These are phyloP conservation scores for Backusella tarrabulga DNA, from an alignment of 192 early-diverging fungal genomes.

Conservation along the genomic window DNA sequence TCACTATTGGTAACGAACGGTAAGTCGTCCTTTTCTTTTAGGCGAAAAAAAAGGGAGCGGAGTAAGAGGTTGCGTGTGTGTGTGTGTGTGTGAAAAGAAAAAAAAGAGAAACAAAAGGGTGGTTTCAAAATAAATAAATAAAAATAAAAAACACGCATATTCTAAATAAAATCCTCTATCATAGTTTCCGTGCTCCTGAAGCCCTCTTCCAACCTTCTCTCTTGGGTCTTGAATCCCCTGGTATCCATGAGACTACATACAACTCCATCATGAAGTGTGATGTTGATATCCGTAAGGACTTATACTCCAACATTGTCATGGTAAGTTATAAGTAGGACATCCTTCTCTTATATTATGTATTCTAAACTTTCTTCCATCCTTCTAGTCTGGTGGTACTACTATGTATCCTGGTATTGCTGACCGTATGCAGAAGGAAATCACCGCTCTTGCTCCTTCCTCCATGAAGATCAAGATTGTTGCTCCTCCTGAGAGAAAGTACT, in stretches of 20 bases:
- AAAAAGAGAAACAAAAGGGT: not conserved
- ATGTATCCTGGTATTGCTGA: constrained; percentile 96
- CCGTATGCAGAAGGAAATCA: constrained; percentile 96
- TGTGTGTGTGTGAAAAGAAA: not conserved
- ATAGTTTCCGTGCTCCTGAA: constrained; percentile 90
- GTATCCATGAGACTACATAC: constrained; percentile 96
- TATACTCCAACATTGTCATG: constrained; percentile 95
- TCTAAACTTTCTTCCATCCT: not conserved
- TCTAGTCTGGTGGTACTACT: constrained; percentile 86
- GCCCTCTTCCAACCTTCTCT: constrained; percentile 95
- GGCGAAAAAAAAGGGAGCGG: not conserved
- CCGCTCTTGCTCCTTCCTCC: constrained; percentile 85
- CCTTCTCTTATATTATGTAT: not conserved
- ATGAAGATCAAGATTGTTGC: constrained; percentile 97
- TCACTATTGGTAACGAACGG: constrained; percentile 94
- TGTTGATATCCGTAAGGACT: constrained; percentile 91
- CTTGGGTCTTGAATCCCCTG: constrained; percentile 82
- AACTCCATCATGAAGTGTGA: constrained; percentile 97
- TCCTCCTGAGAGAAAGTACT: constrained; percentile 97
- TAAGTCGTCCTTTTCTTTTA: constrained; percentile 5
- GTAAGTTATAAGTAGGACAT: not conserved
- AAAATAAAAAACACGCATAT: not conserved
- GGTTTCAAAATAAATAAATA: not conserved
- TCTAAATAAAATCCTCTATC: not conserved
- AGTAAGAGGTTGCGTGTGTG: not conserved